A percentile compares a stretch with the other conserved stretches of the same genome.
These are phyloP conservation scores for Ustilago loliicola DNA, from an alignment of 1,284 basidiomycete species.

Conservation along the genomic window DNA sequence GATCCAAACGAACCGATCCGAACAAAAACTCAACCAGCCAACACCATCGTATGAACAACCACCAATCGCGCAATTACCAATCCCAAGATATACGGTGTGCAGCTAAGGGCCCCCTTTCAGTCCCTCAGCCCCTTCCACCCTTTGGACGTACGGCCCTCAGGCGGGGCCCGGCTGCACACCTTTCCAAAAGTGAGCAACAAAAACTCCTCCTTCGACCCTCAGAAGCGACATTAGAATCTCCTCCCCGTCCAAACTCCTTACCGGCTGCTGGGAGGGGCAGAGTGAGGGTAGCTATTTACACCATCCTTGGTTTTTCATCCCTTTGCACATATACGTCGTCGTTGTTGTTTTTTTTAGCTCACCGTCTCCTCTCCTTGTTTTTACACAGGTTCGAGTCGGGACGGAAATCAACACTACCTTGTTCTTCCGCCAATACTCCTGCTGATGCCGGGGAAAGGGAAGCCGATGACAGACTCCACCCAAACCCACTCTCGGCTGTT, in stretches of 20 bases:
- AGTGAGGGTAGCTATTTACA: not conserved
- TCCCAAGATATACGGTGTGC: constrained; percentile 3
- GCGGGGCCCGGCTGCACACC: not conserved
- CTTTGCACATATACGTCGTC: not conserved
- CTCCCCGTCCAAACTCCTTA: too few species aligned
- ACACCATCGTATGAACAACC: constrained; percentile 26
- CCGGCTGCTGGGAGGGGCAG: not conserved
- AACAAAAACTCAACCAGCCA: not conserved
- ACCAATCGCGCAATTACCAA: not conserved
- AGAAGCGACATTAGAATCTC: not conserved
- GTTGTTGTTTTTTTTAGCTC: constrained; percentile 15
- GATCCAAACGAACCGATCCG: constrained; percentile 26
- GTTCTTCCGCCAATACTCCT: not conserved
- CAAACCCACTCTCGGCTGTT: not conserved
- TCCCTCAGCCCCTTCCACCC: too few species aligned
- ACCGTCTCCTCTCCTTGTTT: constrained; percentile 13
- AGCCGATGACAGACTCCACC: constrained; percentile 25
- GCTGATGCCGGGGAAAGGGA: too few species aligned
- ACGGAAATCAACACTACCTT: not conserved
- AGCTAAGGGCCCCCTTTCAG: not conserved
- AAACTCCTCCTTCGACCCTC: not conserved
- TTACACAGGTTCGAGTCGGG: not conserved
- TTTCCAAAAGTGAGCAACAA: constrained; percentile 6
- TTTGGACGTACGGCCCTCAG: too few species aligned
- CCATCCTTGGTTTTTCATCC: not conserved